A percentile compares a stretch with the other conserved stretches of the same genome.
phyloP scores from a whole-genome alignment of 2,329 filamentous ascomycete species.

The Neonectria coccinea region DNA sequence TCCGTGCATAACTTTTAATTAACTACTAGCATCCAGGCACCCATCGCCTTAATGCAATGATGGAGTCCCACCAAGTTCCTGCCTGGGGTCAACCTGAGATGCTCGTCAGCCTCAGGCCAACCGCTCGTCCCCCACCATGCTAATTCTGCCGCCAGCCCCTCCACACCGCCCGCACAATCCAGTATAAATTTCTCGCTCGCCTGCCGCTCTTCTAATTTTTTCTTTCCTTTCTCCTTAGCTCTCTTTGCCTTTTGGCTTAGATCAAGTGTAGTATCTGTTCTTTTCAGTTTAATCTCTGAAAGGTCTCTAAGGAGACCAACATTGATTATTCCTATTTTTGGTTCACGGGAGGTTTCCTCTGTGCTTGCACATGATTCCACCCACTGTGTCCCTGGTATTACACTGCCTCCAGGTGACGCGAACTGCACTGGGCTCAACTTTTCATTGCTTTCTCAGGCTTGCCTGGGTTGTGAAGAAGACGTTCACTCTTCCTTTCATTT shows the following conservation, averaged over 20 bases:
- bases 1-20: not conserved
- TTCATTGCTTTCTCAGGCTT: constrained; percentile 52
- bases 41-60: not conserved
- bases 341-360: constrained; percentile 48
- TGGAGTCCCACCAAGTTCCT: constrained; percentile 1
- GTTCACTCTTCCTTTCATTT: too few relatives aligned
- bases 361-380: constrained; percentile 53
- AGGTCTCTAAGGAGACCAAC: constrained; percentile 77
- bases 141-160: constrained; percentile 44
- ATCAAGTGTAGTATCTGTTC: constrained; percentile 98
- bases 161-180: constrained; percentile 42
- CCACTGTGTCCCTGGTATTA: constrained; percentile 56
- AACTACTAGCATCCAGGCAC: not conserved
- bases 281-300: constrained; percentile 98
- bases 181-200: constrained; percentile 39
- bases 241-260: constrained; percentile 75
- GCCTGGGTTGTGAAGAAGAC: constrained; percentile 51
- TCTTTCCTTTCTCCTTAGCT: constrained; percentile 54
- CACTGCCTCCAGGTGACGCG: constrained; percentile 57
- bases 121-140: not conserved
- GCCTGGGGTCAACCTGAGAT: constrained; percentile 1
- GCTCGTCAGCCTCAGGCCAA: constrained; percentile 8
- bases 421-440: constrained; percentile 46
- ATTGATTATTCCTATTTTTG: constrained; percentile 82
- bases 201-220: constrained; percentile 33